phyloP scores from a whole-genome alignment of 2,329 filamentous ascomycete species.

The Paecilomyces dactylethromorphus region DNA sequence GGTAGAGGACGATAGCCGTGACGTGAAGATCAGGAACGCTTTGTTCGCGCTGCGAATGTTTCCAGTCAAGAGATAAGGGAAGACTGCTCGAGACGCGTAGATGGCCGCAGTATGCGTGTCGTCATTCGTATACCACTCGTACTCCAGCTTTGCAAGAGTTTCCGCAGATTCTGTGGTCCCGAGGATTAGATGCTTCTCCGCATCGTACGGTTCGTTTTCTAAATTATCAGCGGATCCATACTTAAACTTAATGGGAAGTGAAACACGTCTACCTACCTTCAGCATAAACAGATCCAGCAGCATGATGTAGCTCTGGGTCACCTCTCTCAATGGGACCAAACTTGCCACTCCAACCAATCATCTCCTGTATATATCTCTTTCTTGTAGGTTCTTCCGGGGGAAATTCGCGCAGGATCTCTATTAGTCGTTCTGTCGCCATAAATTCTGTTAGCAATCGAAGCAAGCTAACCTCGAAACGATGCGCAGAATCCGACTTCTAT shows the following conservation, averaged over 20 bases:
- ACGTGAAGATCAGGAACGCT: slow-evolving; percentile 69
- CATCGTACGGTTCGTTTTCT: slow-evolving; percentile 89
- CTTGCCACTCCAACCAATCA: slow-evolving; percentile 80
- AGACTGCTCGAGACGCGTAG: slow-evolving; percentile 77
- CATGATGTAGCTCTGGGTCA: slow-evolving; percentile 91
- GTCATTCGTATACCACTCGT: slow-evolving; percentile 87
- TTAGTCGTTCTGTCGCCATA: slow-evolving; percentile 47
- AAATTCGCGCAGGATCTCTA: slow-evolving; percentile 76
- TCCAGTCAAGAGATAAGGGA: slow-evolving; percentile 85
- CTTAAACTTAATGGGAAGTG: neutral
- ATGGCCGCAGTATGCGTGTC: slow-evolving; percentile 79
- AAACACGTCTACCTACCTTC: slow-evolving; percentile 46
- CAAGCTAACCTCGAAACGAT: neutral
- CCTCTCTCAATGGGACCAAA: slow-evolving; percentile 83
- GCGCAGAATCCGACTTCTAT: too few relatives aligned
- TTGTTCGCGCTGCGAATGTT: slow-evolving; percentile 86
- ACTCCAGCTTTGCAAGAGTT: slow-evolving; percentile 75
- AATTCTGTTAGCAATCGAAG: neutral
- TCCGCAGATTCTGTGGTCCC: slow-evolving; percentile 85
- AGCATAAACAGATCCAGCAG: slow-evolving; percentile 80
- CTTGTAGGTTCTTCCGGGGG: slow-evolving; percentile 76
- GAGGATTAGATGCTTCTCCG: slow-evolving; percentile 80
- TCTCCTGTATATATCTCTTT: slow-evolving; percentile 85
- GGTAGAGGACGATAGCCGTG: slow-evolving; percentile 52
- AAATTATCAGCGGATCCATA: slow-evolving; percentile 11